phyloP scores from a whole-genome alignment of 352 stramenopile species.

The Phytophthora capsici region DNA sequence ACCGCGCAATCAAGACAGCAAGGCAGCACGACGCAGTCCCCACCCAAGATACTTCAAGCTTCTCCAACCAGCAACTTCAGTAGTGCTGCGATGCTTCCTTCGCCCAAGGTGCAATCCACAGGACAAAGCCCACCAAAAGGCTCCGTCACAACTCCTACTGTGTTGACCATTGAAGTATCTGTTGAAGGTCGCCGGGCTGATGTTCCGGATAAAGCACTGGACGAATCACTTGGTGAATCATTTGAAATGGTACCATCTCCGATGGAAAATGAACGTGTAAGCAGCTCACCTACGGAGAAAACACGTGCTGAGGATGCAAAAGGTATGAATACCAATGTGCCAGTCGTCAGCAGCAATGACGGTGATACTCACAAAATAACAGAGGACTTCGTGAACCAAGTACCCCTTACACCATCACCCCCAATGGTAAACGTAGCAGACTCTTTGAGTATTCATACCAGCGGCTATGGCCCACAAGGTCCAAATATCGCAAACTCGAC shows the following conservation, averaged over 20 bases:
- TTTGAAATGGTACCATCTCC: constrained; percentile 5
- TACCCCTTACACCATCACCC: constrained; percentile 29
- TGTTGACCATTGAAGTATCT: not conserved
- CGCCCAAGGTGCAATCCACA: not conserved
- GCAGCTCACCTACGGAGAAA: not conserved
- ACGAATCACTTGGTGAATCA: not conserved
- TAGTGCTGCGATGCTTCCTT: not conserved
- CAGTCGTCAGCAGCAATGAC: not conserved
- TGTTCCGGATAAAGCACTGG: not conserved
- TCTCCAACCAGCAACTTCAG: not conserved
- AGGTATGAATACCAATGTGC: not conserved
- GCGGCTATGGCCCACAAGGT: constrained; percentile 3
- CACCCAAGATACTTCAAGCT: constrained; percentile 10
- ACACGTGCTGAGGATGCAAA: not conserved
- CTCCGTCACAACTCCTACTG: not conserved
- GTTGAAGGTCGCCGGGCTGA: not conserved
- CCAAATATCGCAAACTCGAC: not conserved
- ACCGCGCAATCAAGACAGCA: constrained; percentile 2
- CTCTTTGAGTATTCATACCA: constrained; percentile 23
- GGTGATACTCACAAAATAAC: constrained; percentile 10
- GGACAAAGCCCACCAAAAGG: not conserved
- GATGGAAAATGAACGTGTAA: not conserved
- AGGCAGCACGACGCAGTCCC: not conserved
- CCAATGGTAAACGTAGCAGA: constrained; percentile 11
- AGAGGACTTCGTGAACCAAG: constrained; percentile 32